phyloP scores from a whole-genome alignment of 2,329 filamentous ascomycete species.

The Apiospora hydei region DNA sequence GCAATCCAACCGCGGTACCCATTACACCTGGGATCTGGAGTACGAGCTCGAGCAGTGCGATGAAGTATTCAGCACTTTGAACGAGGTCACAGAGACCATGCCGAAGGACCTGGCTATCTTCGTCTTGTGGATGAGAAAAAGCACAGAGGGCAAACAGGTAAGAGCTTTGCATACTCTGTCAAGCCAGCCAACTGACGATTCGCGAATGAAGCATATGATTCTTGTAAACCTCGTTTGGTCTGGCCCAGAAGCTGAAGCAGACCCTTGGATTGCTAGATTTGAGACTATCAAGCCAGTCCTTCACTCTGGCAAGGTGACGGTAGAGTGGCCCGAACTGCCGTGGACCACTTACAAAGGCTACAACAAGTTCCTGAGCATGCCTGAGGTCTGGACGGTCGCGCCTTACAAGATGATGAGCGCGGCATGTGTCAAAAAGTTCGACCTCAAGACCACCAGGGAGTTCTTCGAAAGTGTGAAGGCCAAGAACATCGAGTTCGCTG shows the following conservation, averaged over 20 bases:
- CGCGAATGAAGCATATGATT: neutral
- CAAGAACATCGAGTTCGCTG: constrained; percentile 9
- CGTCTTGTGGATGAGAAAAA: constrained; percentile 22
- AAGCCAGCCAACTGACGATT: neutral
- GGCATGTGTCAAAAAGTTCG: constrained; percentile 6
- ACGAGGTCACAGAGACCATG: neutral
- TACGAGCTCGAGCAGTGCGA: constrained; percentile 22
- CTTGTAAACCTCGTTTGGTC: constrained; percentile 3
- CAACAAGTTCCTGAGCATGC: constrained; percentile 16
- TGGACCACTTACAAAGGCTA: constrained; percentile 22
- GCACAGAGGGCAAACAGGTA: constrained; percentile 11
- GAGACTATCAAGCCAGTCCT: neutral
- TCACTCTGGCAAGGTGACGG: neutral
- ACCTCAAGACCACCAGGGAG: constrained; percentile 4
- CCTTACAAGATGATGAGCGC: constrained; percentile 20
- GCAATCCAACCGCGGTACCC: constrained; percentile 11
- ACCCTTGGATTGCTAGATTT: constrained; percentile 6
- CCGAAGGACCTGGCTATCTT: constrained; percentile 9
- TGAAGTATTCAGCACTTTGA: neutral
- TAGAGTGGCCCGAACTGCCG: constrained; percentile 9
- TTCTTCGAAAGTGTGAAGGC: constrained; percentile 19
- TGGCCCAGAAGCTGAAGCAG: neutral
- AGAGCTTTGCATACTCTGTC: neutral
- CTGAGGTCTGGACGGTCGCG: constrained; percentile 13
- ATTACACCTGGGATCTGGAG: constrained; percentile 20